A percentile compares a stretch with the other conserved stretches of the same genome.
Evolutionary conservation across 2,329 filamentous ascomycete species (phyloP).

Genomic region (Leptographium flavum): DNA sequence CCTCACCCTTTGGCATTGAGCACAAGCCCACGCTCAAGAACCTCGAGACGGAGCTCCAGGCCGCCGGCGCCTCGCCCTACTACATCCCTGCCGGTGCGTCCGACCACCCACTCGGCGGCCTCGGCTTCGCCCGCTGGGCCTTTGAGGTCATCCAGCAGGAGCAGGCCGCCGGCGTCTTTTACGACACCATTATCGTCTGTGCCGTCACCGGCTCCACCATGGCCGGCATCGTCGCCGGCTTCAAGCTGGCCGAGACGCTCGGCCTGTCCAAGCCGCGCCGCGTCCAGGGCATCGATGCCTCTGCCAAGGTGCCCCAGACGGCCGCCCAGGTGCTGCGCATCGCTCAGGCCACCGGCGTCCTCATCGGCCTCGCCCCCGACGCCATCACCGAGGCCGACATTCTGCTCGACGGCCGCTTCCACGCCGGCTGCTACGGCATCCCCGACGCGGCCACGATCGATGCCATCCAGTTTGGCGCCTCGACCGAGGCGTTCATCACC

Average conservation of each 20-base stretch:
- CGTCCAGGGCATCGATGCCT: conserved; percentile 55
- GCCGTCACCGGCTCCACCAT: conserved; percentile 58
- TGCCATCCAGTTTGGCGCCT: conserved; percentile 53
- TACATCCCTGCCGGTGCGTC: conserved; percentile 60
- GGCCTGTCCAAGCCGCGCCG: conserved; percentile 29
- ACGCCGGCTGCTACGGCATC: conserved; percentile 54
- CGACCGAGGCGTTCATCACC: conserved; percentile 58
- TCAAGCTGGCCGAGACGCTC: conserved; percentile 44
- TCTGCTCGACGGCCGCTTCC: conserved; percentile 48
- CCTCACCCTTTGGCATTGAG: conserved; percentile 50
- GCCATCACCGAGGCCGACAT: conserved; percentile 51
- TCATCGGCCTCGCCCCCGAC: conserved; percentile 44
- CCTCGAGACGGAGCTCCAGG: conserved; percentile 22
- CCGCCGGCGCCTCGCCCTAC: conserved; percentile 40
- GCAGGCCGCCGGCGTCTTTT: conserved; percentile 44
- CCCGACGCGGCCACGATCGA: conserved; percentile 50
- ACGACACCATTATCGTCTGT: conserved; percentile 54
- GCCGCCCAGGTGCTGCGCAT: conserved; percentile 53
- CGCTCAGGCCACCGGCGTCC: conserved; percentile 45
- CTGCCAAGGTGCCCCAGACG: conserved; percentile 45
- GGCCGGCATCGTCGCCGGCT: conserved; percentile 59
- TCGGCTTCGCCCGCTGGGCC: conserved; percentile 59
- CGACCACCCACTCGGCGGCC: conserved; percentile 53
- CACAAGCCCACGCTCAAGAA: conserved; percentile 51
- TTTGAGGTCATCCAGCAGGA: conserved; percentile 55